These are phyloP conservation scores for Clitocybe nebularis DNA, from an alignment of 1,284 basidiomycete species.

Conservation along the genomic window DNA sequence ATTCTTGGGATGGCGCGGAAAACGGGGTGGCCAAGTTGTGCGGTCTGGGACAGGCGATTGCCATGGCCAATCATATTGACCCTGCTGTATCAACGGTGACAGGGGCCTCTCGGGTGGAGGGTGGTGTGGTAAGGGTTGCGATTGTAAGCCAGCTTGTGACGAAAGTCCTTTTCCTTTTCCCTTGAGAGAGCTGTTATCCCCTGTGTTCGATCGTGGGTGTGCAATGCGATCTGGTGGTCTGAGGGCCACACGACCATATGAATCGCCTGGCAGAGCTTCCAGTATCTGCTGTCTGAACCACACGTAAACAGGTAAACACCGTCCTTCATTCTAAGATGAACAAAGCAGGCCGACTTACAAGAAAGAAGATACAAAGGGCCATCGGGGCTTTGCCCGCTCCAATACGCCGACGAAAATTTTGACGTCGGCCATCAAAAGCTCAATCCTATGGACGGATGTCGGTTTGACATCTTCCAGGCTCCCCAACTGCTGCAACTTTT, in stretches of 20 bases:
- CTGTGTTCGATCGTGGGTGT: too few species aligned
- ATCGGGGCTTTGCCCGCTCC: slow-evolving; percentile 35
- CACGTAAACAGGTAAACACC: background rate
- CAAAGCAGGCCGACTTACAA: slow-evolving; percentile 33
- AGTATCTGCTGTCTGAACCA: slow-evolving; percentile 12
- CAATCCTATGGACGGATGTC: slow-evolving; percentile 33
- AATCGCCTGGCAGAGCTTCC: slow-evolving; percentile 11
- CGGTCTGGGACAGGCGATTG: background rate
- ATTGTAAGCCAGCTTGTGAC: too few species aligned
- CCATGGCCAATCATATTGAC: background rate
- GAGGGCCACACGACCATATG: background rate
- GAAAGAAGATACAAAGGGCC: slow-evolving; percentile 38
- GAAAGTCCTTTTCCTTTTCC: too few species aligned
- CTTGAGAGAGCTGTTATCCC: too few species aligned
- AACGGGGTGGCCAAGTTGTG: background rate
- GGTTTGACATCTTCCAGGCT: slow-evolving; percentile 36
- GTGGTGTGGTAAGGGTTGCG: too few species aligned
- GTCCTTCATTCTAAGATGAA: too few species aligned
- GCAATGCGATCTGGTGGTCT: too few species aligned
- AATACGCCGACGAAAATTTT: slow-evolving; percentile 37
- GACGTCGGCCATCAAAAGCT: slow-evolving; percentile 37
- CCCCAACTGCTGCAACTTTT: slow-evolving; percentile 25
- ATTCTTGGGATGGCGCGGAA: too few species aligned
- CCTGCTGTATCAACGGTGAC: too few species aligned
- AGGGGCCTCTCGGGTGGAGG: too few species aligned